A percentile compares a stretch with the other conserved stretches of the same genome.
Evolutionary conservation across 2,329 filamentous ascomycete species (phyloP).

Genomic region (Penicillium sclerotigenum): DNA sequence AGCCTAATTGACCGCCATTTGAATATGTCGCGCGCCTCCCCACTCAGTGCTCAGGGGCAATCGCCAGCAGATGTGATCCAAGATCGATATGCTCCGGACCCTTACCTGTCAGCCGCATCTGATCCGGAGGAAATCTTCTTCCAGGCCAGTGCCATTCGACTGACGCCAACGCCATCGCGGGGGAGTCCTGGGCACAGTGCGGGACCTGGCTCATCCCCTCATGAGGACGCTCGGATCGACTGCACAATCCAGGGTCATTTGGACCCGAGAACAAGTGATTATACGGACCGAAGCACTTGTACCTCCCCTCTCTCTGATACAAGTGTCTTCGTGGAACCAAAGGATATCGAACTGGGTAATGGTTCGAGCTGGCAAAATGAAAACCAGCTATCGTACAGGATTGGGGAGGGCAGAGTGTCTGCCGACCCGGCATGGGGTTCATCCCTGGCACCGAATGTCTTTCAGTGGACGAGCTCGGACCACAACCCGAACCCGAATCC

Average conservation of each 20-base stretch:
- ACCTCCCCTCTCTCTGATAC: constrained; percentile 9
- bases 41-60: constrained; percentile 16
- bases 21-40: constrained; percentile 25
- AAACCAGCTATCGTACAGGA: constrained; percentile 11
- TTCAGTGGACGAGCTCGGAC: constrained; percentile 36
- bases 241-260: constrained; percentile 14
- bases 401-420: constrained; percentile 7
- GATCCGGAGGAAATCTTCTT: constrained; percentile 40
- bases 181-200: constrained; percentile 18
- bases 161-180: constrained; percentile 31
- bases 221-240: constrained; percentile 15
- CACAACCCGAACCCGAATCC: constrained; percentile 32
- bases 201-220: constrained; percentile 14
- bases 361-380: constrained; percentile 11
- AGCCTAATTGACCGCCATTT: neutral
- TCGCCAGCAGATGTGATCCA: constrained; percentile 31
- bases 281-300: constrained; percentile 9
- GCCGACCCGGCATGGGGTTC: constrained; percentile 16
- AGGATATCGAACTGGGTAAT: constrained; percentile 17
- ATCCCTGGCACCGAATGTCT: constrained; percentile 17
- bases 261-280: constrained; percentile 9
- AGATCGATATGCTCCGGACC: constrained; percentile 34
- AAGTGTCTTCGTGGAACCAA: constrained; percentile 16
- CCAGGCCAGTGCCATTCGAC: constrained; percentile 31
- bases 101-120: constrained; percentile 39